Percentiles rank a stretch among this genome's conserved stretches.
Evolutionary conservation across 148 eudicot species (phyloP).

Genomic region (Vaccinium myrtillus): DNA sequence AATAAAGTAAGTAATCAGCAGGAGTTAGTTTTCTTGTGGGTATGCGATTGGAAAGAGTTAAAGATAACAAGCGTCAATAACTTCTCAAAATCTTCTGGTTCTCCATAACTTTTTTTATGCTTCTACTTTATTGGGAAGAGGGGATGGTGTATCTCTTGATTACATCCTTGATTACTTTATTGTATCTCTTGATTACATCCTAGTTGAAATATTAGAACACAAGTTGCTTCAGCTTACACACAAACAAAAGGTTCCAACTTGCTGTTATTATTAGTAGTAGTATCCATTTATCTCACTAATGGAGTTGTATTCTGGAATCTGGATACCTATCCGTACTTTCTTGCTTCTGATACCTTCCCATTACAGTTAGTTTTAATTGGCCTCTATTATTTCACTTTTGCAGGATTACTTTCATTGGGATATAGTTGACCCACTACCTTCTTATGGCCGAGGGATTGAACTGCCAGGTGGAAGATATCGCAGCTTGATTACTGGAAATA

Average conservation of each 20-base stretch:
- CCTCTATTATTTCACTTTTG: not conserved
- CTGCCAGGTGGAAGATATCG: slow-evolving; percentile 59
- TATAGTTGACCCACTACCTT: slow-evolving; percentile 61
- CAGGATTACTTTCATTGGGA: slow-evolving; percentile 57
- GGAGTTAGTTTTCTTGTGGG: not conserved
- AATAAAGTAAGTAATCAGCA: not conserved
- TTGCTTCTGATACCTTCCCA: not conserved
- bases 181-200: too few species aligned
- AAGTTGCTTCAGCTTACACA: not conserved
- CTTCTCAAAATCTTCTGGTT: not conserved
- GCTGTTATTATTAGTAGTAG: not conserved
- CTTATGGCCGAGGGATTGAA: slow-evolving; percentile 66
- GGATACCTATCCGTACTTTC: not conserved
- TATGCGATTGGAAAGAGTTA: not conserved
- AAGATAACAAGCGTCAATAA: not conserved
- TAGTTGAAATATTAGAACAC: not conserved
- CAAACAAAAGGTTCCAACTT: not conserved
- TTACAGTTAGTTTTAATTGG: not conserved
- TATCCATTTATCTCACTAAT: not conserved
- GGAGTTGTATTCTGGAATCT: slow-evolving; percentile 1
- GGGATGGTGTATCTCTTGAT: too few species aligned
- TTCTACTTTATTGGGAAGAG: not conserved
- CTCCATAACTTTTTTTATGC: not conserved
- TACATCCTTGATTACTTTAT: too few species aligned
- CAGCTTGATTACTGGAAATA: slow-evolving; percentile 59